Evolutionary conservation across 345 rosid species (phyloP).

Genomic region (Trapa bicornis): DNA sequence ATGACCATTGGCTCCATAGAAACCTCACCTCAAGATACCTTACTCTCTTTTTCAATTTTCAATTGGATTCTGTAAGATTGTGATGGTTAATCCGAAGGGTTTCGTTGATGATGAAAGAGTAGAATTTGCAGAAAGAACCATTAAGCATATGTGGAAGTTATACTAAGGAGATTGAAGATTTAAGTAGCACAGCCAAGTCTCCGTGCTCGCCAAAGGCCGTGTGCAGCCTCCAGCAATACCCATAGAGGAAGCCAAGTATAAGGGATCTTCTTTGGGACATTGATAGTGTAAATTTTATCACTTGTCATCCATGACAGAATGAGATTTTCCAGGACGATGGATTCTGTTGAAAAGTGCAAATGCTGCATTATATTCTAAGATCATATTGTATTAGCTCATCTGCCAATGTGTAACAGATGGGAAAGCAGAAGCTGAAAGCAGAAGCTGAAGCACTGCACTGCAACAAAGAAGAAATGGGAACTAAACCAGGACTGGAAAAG

Average conservation of each 20-base stretch:
- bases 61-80: no score
- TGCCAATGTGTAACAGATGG: neutral
- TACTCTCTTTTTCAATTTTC: constrained; percentile 34
- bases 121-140: neutral
- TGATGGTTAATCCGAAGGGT: no score
- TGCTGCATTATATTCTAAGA: constrained; percentile 5
- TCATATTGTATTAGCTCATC: neutral
- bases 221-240: constrained; percentile 5
- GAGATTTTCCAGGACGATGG: neutral
- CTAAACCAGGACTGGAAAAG: neutral
- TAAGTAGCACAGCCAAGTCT: neutral
- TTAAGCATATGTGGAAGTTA: neutral
- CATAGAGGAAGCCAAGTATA: constrained; percentile 7
- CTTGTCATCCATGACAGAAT: neutral
- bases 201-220: neutral
- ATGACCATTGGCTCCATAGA: no score
- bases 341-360: constrained; percentile 1
- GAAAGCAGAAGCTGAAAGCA: neutral
- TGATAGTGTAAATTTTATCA: constrained; percentile 15
- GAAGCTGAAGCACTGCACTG: neutral
- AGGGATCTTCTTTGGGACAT: constrained; percentile 6
- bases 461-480: neutral
- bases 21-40: constrained; percentile 65
- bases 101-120: constrained; percentile 6
- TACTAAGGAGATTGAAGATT: neutral